These are phyloP conservation scores for Melastoma malabathricum DNA, from an alignment of 345 rosid genomes.

Conservation along the genomic window DNA sequence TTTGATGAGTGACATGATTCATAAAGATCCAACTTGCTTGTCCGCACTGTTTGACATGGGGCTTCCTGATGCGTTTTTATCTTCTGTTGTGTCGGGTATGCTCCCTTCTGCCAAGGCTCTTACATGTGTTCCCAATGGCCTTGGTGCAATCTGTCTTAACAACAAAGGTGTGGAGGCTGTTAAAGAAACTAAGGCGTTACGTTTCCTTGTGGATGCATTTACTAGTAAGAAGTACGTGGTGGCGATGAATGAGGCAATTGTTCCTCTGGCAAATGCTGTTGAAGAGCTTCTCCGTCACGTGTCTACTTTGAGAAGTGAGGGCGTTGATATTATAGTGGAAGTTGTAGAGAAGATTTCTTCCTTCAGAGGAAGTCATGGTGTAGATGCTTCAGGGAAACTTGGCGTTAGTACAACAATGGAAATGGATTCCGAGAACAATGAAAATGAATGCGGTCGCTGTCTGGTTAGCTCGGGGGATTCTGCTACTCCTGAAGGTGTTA, in stretches of 20 bases:
- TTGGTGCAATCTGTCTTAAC: slow-evolving; percentile 92
- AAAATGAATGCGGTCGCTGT: slow-evolving; percentile 30
- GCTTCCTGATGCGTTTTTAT: slow-evolving; percentile 83
- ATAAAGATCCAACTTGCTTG: slow-evolving; percentile 91
- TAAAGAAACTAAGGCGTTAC: slow-evolving; percentile 65
- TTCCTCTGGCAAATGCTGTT: slow-evolving; percentile 87
- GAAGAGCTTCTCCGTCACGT: slow-evolving; percentile 97
- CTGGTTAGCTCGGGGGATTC: slow-evolving; percentile 34
- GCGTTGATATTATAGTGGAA: slow-evolving; percentile 87
- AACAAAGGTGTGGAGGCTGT: slow-evolving; percentile 85
- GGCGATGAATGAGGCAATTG: slow-evolving; percentile 89
- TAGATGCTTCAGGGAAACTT: slow-evolving; percentile 37
- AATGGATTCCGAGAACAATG: slow-evolving; percentile 66
- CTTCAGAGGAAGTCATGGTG: slow-evolving; percentile 31
- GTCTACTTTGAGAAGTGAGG: slow-evolving; percentile 60
- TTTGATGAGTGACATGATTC: slow-evolving; percentile 92
- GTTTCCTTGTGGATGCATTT: slow-evolving; percentile 70
- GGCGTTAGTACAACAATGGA: slow-evolving; percentile 66
- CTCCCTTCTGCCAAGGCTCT: slow-evolving; percentile 94
- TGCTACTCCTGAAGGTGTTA: slow-evolving; percentile 28
- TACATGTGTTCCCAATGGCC: slow-evolving; percentile 84
- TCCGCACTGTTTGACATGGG: slow-evolving; percentile 67
- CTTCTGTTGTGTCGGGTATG: slow-evolving; percentile 71
- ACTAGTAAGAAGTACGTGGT: slow-evolving; percentile 78
- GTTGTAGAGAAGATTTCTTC: slow-evolving; percentile 69